These are phyloP conservation scores for Thermomyces lanuginosus DNA, from an alignment of 2,329 filamentous ascomycete genomes.

Conservation along the genomic window DNA sequence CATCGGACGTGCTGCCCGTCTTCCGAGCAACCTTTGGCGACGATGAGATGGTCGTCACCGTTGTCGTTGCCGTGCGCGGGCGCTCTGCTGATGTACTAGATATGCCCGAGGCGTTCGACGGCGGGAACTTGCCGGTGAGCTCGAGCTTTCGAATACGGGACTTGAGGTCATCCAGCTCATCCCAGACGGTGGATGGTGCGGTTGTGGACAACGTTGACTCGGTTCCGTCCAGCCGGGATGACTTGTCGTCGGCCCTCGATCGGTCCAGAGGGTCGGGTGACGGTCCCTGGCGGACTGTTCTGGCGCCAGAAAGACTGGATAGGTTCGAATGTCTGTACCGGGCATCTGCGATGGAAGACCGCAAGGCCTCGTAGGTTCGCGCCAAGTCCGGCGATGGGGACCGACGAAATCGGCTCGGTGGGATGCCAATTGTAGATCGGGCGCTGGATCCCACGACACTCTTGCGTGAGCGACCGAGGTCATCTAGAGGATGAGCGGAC, in stretches of 20 bases:
- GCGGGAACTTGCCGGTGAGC: constrained; percentile 69
- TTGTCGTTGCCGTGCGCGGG: constrained; percentile 79
- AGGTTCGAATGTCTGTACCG: constrained; percentile 20
- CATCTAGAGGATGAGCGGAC: constrained; percentile 25
- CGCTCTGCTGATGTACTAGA: constrained; percentile 60
- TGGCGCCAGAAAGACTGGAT: constrained; percentile 14
- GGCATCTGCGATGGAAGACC: constrained; percentile 18
- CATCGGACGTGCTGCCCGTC: constrained; percentile 24
- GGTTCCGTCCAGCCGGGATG: constrained; percentile 43
- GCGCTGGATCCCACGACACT: constrained; percentile 17
- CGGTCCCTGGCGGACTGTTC: constrained; percentile 21
- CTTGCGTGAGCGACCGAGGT: constrained; percentile 19
- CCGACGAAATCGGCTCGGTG: constrained; percentile 20
- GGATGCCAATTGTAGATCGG: constrained; percentile 21
- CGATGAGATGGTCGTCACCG: constrained; percentile 74
- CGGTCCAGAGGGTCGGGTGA: constrained; percentile 20
- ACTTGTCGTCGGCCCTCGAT: constrained; percentile 18
- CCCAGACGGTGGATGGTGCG: constrained; percentile 88
- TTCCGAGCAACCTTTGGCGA: constrained; percentile 61
- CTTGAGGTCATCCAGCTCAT: constrained; percentile 90
- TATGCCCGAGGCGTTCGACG: constrained; percentile 66
- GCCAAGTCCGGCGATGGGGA: constrained; percentile 19
- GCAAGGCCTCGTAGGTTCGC: constrained; percentile 14
- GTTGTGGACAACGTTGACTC: constrained; percentile 80
- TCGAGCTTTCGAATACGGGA: constrained; percentile 83